Percentiles rank a stretch among this genome's conserved stretches.
phyloP scores from a whole-genome alignment of 768 basidiomycete species.

The Tephrocybe sp. region DNA sequence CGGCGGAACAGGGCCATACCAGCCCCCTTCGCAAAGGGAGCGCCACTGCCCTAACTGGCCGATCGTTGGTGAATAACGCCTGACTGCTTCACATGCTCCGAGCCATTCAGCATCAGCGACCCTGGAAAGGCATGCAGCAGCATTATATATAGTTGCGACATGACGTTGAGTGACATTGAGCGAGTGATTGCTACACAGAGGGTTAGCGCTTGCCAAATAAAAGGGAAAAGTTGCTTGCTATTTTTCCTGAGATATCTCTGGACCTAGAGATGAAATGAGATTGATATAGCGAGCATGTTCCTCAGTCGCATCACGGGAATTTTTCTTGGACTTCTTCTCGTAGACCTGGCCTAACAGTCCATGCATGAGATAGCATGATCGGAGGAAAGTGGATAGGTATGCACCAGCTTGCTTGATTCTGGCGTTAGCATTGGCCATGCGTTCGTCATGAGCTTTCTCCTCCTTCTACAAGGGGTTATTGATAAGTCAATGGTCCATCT shows the following conservation, averaged over 20 bases:
- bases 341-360: constrained; percentile 55
- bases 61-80: constrained; percentile 62
- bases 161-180: constrained; percentile 62
- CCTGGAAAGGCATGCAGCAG: constrained; percentile 64
- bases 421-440: constrained; percentile 60
- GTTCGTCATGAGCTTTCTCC: constrained; percentile 74
- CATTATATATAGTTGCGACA: constrained; percentile 49
- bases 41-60: constrained; percentile 74
- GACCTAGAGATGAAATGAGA: constrained; percentile 66
- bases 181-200: constrained; percentile 58
- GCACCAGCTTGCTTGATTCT: constrained; percentile 77
- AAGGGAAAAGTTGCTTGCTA: constrained; percentile 44
- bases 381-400: constrained; percentile 1
- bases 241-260: constrained; percentile 79
- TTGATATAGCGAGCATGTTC: constrained; percentile 79
- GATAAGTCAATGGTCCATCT: neutral
- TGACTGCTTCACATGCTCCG: constrained; percentile 67
- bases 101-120: constrained; percentile 82
- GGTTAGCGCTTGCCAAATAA: neutral
- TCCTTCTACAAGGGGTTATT: constrained; percentile 56
- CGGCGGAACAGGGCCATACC: constrained; percentile 51
- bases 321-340: constrained; percentile 81
- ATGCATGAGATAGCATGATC: constrained; percentile 1
- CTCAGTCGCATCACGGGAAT: constrained; percentile 58
- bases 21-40: constrained; percentile 73